Conservation (phyloP, 2,329 filamentous ascomycete species). For the Tolypocladium sp. region DNA sequence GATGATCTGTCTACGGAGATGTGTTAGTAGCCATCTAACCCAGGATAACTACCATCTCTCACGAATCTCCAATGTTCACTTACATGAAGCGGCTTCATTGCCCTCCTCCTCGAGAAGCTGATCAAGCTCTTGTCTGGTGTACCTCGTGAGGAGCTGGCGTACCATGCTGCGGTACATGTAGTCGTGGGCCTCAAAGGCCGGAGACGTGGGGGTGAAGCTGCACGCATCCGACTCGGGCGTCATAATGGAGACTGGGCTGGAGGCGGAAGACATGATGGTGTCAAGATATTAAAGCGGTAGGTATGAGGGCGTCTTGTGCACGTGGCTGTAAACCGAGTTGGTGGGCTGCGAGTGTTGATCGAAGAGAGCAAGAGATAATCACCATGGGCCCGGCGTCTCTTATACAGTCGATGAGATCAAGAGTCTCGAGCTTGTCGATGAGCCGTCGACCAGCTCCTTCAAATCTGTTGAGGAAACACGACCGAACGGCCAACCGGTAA, state of each 20-base stretch:
- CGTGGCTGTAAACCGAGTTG: background rate
- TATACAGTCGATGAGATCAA: background rate
- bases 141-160: slow-evolving; percentile 5
- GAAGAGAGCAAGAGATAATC: background rate
- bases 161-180: slow-evolving; percentile 1
- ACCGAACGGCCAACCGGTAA: background rate
- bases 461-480: background rate
- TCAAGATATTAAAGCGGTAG: background rate
- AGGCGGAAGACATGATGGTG: slow-evolving; percentile 7
- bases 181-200: slow-evolving; percentile 1
- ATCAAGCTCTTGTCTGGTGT: slow-evolving; percentile 6
- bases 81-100: background rate
- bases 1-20: background rate
- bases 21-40: background rate
- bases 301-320: background rate
- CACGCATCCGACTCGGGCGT: slow-evolving; percentile 8
- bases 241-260: slow-evolving; percentile 8
- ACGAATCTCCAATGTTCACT: background rate
- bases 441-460: background rate
- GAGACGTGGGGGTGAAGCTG: slow-evolving; percentile 4
- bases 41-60: too few species aligned
- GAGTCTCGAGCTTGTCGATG: background rate
- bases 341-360: background rate
- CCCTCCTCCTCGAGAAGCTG: slow-evolving; percentile 7
- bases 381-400: background rate